Evolutionary conservation across 2,329 filamentous ascomycete genomes (phyloP).

Genomic region (Nemania diffusa): DNA sequence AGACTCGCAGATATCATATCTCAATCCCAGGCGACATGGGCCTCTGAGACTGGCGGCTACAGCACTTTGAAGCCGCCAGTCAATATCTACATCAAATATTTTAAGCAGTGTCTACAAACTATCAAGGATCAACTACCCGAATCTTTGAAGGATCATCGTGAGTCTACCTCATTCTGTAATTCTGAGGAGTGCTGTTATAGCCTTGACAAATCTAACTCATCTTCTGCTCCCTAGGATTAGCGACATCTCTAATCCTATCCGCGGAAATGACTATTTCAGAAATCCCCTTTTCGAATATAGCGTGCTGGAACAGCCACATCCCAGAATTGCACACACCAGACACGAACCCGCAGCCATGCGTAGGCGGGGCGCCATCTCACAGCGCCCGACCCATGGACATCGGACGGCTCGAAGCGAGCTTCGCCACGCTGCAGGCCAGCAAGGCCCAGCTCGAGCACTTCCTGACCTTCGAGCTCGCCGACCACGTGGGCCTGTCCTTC

Average conservation of each 20-base stretch:
- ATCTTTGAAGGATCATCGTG: conserved; percentile 47
- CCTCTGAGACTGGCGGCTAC: conserved; percentile 12
- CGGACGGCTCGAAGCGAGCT: conserved; percentile 40
- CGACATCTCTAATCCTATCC: conserved; percentile 51
- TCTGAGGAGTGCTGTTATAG: background rate
- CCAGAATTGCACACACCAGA: conserved; percentile 12
- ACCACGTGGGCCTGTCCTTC: conserved; percentile 42
- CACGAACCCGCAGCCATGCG: background rate
- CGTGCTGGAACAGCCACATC: conserved; percentile 31
- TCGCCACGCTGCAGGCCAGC: conserved; percentile 40
- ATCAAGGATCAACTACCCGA: conserved; percentile 42
- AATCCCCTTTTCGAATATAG: conserved; percentile 43
- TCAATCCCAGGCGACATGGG: conserved; percentile 32
- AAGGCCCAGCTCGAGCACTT: conserved; percentile 43
- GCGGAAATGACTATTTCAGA: conserved; percentile 54
- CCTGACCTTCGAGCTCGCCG: conserved; percentile 37
- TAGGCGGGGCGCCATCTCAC: background rate
- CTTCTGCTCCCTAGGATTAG: conserved; percentile 45
- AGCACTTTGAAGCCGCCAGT: conserved; percentile 35
- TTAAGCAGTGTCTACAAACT: conserved; percentile 43
- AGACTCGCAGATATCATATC: conserved; percentile 43
- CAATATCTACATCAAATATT: conserved; percentile 46
- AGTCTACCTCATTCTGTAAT: conserved; percentile 19
- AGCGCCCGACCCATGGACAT: conserved; percentile 24
- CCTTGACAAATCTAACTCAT: background rate